phyloP scores from a whole-genome alignment of 768 basidiomycete species.

The Tulasnella sp. region DNA sequence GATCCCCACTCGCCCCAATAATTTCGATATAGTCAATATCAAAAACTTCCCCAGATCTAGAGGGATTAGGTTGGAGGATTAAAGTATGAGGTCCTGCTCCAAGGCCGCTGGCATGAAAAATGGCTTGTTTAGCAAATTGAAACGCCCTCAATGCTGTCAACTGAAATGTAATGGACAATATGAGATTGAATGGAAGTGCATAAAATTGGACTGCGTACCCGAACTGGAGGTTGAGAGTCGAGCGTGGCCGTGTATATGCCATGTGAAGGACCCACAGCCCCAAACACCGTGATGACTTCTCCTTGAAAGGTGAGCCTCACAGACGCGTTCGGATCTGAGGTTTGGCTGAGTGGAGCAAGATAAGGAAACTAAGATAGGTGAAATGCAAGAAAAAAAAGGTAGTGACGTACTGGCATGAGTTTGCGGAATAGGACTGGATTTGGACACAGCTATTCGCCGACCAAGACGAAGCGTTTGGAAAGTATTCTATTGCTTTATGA shows the following conservation, averaged over 20 bases:
- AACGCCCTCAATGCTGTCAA: not conserved
- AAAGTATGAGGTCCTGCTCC: not conserved
- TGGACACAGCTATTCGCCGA: not conserved
- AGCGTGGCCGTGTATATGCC: not conserved
- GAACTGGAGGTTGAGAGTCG: not conserved
- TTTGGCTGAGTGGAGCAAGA: too few relatives aligned
- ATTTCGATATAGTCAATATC: not conserved
- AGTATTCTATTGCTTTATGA: not conserved
- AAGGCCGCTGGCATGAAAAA: not conserved
- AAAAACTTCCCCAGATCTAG: not conserved
- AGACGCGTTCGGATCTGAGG: not conserved
- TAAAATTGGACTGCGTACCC: too few relatives aligned
- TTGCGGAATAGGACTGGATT: not conserved
- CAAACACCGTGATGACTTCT: not conserved
- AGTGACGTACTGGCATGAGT: constrained; percentile 1
- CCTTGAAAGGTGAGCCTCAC: not conserved
- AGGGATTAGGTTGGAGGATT: not conserved
- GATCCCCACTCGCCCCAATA: too few relatives aligned
- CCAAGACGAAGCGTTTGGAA: not conserved
- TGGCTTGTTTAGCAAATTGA: not conserved
- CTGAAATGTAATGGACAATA: too few relatives aligned
- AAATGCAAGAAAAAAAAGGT: too few relatives aligned
- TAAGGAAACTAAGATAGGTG: too few relatives aligned
- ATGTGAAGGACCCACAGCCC: not conserved
- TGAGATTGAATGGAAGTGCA: too few relatives aligned